Evolutionary conservation across 345 rosid species (phyloP), one percentile per base, ranked within the genome.

Genomic region (Rubroshorea leprosula): DNA sequence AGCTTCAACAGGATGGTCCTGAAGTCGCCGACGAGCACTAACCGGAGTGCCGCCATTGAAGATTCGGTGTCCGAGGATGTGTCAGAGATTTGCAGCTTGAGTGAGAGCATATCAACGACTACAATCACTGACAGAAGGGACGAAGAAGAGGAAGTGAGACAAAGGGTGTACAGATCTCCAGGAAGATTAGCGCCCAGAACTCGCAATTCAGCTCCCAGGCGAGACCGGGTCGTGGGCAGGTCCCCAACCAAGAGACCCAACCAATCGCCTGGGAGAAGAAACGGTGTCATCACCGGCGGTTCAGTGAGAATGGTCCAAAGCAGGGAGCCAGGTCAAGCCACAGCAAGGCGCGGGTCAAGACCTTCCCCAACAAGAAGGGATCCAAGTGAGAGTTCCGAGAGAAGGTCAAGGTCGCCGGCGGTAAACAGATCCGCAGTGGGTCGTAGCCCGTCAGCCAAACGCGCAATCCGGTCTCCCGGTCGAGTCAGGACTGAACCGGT

Each of bases 351-450:
- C 17, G 71, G 76, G 51, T 49, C 58, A 43, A 68, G 70, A 58
- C 22, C 68, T 55, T 78, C 68, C 56, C 76, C 73, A 21, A 66
- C 51, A 27, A 76, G 31, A 35, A 75, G 57, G 56, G 90, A 90
- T 51, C 85, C 78, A 62, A 84, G 72, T 14, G 96, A 81, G 62
- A 65, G 80, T 45, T 87, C 93, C 50, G 74, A 83, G 52, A 71
- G 85, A 64, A 75, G 85, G 76, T 81, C 90, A 17, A 71, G 79
- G 58, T 84, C 87, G 61, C 90, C 96, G n/a, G 89, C 87, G 0
- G 57, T 47, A 22, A 83, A 76, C 21, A 83, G 96, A 78, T 76
- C 93, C 19, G 72, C 35, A 20, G 66, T 73, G 69, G 81, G 80
- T 68, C 76, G 84, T 46, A 83, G 85, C 65, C 79, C 74, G 12